Evolutionary conservation across 2,329 filamentous ascomycete genomes (phyloP), one percentile per base, ranked within the genome.

Genomic region (Metarhizium robertsii): DNA sequence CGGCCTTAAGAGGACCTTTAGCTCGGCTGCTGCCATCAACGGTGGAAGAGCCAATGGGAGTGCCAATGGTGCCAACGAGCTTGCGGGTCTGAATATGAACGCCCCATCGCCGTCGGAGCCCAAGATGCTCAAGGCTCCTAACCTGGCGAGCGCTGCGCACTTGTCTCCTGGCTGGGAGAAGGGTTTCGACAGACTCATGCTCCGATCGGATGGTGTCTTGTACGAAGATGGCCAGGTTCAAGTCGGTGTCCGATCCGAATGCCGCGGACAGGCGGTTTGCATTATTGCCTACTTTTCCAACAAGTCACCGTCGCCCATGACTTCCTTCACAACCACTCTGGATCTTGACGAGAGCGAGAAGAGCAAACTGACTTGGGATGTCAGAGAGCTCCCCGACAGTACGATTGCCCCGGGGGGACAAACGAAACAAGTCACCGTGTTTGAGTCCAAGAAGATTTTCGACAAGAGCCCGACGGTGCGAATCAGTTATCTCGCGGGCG

Each of bases 191-290:
- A 84, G 85, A 53, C 76, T 99, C 16, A 79, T 96, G 62, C 82
- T 96, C 52, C 80, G 80, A 54, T 74, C 87, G 0, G 92, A 97
- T 67, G 94, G 94, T 54, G 81, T 99, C 8, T 77, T 99, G 1
- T 99, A 96, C 67, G 92, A 99, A 71, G 94, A 99, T 67, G 87
- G 86, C 0, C 94, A 99, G 71, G 82, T 99, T 54, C 92, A 99
- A 67, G 80, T 99, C 45, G 94, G 94, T 36, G 74, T 97, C 53
- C 86, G 94, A 40, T 95, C 91, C 10, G 94, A 99, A 72, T 99
- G 96, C 69, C 87, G 94, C 58, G 89, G 86, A n/a, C 90, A 96
- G 67, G 87, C 96, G 75, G 94, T 94, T 46, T 96, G 94, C 65
- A 76, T 99, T 59, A 97, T 99, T 64, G 75, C 96, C 53, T 99